Evolutionary conservation across 2,329 filamentous ascomycete genomes (phyloP), one percentile per base, ranked within the genome.

Genomic region (Helotiales sp.): DNA sequence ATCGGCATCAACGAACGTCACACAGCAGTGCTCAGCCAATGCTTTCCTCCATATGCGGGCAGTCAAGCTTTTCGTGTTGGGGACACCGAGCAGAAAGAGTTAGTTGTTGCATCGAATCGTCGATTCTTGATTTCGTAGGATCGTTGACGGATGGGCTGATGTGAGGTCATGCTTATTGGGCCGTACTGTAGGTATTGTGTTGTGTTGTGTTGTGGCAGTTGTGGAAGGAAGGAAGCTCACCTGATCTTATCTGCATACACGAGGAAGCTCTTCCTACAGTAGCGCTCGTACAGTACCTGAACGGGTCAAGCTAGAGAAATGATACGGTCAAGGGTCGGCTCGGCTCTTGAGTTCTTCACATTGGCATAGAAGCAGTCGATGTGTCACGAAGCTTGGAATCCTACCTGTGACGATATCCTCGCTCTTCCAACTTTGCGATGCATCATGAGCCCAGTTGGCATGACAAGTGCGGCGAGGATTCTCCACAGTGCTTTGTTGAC

Each of bases 151-250:
- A 43, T 17, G 37, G 24, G 49, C 49, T 52, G 49, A 52, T 11
- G 49, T 52, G 49, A 52, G 49, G 49, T 52, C 49, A 52, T 52
- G 26, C n/a, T n/a, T n/a, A n/a, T 28, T 52, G 49, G 49, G 24
- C 15, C 49, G 17, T 30, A 7, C 26, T n/a, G n/a, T n/a, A n/a
- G n/a, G n/a, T n/a, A n/a, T n/a, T n/a, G n/a, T n/a, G n/a, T n/a
- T n/a, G n/a, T n/a, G n/a, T n/a, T n/a, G n/a, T n/a, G n/a, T n/a
- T n/a, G n/a, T n/a, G n/a, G n/a, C n/a, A n/a, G n/a, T n/a, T n/a
- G n/a, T n/a, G n/a, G n/a, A n/a, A n/a, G n/a, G n/a, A n/a, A 13
- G 15, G 15, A 24, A 30, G 49, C 49, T 30, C 49, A 52, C 49
- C 24, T 52, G 49, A 52, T 52, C 13, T 52, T 28, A 52, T 30